Evolutionary conservation across 2,329 filamentous ascomycete genomes (phyloP).

Genomic region (Furcasterigmium sp.): DNA sequence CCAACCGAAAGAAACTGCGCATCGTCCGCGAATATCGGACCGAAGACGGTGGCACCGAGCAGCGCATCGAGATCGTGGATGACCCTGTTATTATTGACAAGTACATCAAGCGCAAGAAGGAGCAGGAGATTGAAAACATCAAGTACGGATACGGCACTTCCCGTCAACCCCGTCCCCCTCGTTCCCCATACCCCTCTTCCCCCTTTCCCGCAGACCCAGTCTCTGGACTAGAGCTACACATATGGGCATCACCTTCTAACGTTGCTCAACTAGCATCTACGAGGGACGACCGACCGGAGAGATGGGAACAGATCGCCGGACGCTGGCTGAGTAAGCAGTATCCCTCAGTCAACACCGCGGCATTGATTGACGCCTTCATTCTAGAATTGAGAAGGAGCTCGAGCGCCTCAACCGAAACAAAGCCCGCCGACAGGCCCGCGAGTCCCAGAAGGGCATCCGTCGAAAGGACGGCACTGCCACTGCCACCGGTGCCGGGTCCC

Average conservation of each 20-base stretch:
- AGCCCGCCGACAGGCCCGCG: slow-evolving; percentile 81
- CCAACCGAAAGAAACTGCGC: slow-evolving; percentile 59
- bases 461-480: slow-evolving; percentile 22
- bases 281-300: slow-evolving; percentile 12
- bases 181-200: slow-evolving; percentile 2
- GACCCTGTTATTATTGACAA: slow-evolving; percentile 84
- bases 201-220: slow-evolving; percentile 8
- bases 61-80: slow-evolving; percentile 63
- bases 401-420: slow-evolving; percentile 85
- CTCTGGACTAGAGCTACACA: slow-evolving; percentile 6
- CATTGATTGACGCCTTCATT: slow-evolving; percentile 16
- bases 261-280: slow-evolving; percentile 14
- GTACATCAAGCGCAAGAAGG: slow-evolving; percentile 74
- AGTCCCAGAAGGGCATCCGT: slow-evolving; percentile 74
- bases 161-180: background rate
- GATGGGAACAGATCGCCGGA: slow-evolving; percentile 11
- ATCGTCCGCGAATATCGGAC: slow-evolving; percentile 62
- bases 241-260: slow-evolving; percentile 12
- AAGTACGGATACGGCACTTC: slow-evolving; percentile 18
- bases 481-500: slow-evolving; percentile 39
- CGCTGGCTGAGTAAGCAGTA: slow-evolving; percentile 11
- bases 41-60: slow-evolving; percentile 46
- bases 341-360: slow-evolving; percentile 7
- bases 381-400: slow-evolving; percentile 67
- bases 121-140: slow-evolving; percentile 57